Percentiles rank a stretch among this genome's conserved stretches.
These are phyloP conservation scores for Gleditsia sinensis DNA, from an alignment of 306 rosid genomes.

Conservation along the genomic window DNA sequence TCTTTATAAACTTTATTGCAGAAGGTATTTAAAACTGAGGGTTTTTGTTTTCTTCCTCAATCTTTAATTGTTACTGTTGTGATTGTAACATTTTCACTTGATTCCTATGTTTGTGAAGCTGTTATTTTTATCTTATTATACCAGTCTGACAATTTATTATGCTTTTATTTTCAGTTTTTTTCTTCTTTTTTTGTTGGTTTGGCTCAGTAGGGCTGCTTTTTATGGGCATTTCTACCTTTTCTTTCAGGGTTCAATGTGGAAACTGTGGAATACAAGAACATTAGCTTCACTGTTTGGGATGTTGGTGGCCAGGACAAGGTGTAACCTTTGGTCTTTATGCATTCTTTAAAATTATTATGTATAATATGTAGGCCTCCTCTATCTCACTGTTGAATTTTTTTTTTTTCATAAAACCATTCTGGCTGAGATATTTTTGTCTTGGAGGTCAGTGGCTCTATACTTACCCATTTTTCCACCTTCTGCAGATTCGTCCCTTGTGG, in stretches of 20 bases:
- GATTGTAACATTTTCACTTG: background rate
- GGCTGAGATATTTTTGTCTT: background rate
- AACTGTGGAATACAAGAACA: constrained; percentile 82
- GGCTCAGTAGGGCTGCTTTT: background rate
- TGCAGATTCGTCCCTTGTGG: constrained; percentile 89
- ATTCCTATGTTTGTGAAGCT: background rate
- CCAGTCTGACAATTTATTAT: background rate
- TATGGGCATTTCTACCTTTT: background rate
- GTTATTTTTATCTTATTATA: too few relatives aligned
- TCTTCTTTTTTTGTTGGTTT: background rate
- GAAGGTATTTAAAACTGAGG: background rate
- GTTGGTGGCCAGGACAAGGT: constrained; percentile 94
- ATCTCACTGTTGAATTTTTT: background rate
- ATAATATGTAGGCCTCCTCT: background rate
- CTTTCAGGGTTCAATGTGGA: constrained; percentile 77
- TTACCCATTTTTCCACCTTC: constrained; percentile 12
- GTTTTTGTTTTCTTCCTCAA: background rate
- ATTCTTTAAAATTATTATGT: background rate
- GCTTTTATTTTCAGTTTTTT: background rate
- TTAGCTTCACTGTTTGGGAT: constrained; percentile 90
- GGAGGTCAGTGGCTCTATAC: background rate
- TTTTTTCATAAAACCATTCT: background rate
- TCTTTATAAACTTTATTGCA: background rate
- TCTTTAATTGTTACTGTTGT: background rate
- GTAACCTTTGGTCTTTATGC: constrained; percentile 26